Percentiles rank a stretch among this genome's conserved stretches.
Conservation (phyloP, 169 alveolate species). For the Plasmodium coatneyi region DNA sequence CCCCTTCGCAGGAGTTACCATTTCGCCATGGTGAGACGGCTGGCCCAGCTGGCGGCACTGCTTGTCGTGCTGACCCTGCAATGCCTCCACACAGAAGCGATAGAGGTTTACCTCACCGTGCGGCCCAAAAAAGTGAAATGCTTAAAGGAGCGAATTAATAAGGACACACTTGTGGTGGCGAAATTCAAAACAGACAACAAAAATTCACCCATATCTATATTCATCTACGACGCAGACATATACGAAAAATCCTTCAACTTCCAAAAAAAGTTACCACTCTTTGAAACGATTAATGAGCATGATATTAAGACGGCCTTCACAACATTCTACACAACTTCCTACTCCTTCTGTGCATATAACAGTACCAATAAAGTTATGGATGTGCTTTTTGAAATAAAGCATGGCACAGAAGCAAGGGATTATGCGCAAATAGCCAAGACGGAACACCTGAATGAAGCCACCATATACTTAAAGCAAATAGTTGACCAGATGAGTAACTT, state of each 20-base stretch:
- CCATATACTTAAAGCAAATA: constrained; percentile 44
- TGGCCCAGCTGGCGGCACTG: not conserved
- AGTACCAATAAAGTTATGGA: not conserved
- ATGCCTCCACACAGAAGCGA: not conserved
- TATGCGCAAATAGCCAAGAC: constrained; percentile 54
- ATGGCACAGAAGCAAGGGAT: constrained; percentile 69
- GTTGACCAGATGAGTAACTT: constrained; percentile 43
- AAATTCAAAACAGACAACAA: constrained; percentile 36
- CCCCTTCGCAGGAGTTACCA: not conserved
- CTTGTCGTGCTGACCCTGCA: not conserved
- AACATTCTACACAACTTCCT: constrained; percentile 41
- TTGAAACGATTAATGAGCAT: constrained; percentile 54
- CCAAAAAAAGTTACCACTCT: constrained; percentile 8
- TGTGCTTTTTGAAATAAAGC: constrained; percentile 40
- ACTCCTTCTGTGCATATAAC: constrained; percentile 63
- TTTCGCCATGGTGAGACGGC: not conserved
- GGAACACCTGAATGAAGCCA: constrained; percentile 59
- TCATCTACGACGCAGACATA: constrained; percentile 35
- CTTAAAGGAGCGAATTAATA: constrained; percentile 51
- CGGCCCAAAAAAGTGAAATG: constrained; percentile 34
- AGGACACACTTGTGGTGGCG: constrained; percentile 42
- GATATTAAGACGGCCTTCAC: constrained; percentile 70
- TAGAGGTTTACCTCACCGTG: constrained; percentile 38
- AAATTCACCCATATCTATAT: constrained; percentile 2
- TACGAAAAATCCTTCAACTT: constrained; percentile 19